Percentiles rank a stretch among this genome's conserved stretches.
Evolutionary conservation across 2,329 filamentous ascomycete genomes (phyloP).

Genomic region (Ophiosphaerella narmari): DNA sequence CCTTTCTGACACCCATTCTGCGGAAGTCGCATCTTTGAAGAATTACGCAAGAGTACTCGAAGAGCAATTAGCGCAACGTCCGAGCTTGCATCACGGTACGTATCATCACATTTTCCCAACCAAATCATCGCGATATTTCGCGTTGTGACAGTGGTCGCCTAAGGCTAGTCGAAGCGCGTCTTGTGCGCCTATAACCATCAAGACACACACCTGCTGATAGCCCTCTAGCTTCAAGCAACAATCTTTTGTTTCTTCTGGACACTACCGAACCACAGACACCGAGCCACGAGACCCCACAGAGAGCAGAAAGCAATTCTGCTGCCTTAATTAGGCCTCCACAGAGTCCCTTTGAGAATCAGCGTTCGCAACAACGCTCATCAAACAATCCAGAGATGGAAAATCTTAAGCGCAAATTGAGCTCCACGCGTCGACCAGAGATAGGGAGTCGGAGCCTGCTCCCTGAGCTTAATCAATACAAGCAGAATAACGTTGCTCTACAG

Average conservation of each 20-base stretch:
- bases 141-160: background rate
- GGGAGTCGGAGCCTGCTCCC: conserved; percentile 41
- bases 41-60: conserved; percentile 48
- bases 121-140: conserved; percentile 4
- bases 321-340: conserved; percentile 26
- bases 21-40: conserved; percentile 46
- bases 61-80: conserved; percentile 33
- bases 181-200: conserved; percentile 13
- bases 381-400: conserved; percentile 43
- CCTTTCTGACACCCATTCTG: conserved; percentile 45
- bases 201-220: conserved; percentile 18
- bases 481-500: conserved; percentile 41
- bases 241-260: conserved; percentile 31
- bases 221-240: conserved; percentile 33
- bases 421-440: conserved; percentile 38
- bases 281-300: conserved; percentile 21
- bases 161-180: background rate
- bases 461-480: conserved; percentile 46
- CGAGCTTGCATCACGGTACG: conserved; percentile 38
- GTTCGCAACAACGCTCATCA: conserved; percentile 20
- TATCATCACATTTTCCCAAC: background rate
- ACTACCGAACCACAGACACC: conserved; percentile 29
- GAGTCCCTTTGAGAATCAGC: conserved; percentile 32
- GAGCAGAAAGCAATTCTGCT: conserved; percentile 23
- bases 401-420: conserved; percentile 46